Conservation (phyloP, 257 asterid genomes). For the Parsonsia alboflavescens region DNA sequence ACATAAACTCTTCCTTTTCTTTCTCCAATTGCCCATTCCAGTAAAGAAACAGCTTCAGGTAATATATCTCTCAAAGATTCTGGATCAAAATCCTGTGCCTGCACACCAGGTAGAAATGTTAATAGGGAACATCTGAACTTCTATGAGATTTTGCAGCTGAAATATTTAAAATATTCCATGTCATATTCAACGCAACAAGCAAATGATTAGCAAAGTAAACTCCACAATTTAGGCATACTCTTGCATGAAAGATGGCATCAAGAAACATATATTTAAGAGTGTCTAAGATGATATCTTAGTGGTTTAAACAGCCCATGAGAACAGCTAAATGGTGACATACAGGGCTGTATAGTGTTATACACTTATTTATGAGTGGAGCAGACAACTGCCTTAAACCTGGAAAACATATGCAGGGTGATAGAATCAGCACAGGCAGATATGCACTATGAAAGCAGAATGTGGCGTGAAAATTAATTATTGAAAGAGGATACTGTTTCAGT, state of each 20-base stretch:
- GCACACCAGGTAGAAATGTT: constrained; percentile 14
- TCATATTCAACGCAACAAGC: background rate
- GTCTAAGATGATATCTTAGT: background rate
- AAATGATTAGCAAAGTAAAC: background rate
- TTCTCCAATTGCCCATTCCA: constrained; percentile 74
- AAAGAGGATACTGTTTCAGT: background rate
- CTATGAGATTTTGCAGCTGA: background rate
- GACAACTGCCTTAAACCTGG: background rate
- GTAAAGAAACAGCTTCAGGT: constrained; percentile 68
- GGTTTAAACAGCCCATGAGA: background rate
- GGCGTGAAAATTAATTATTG: background rate
- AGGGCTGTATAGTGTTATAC: background rate
- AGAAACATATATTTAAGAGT: background rate
- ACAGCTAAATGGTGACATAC: background rate
- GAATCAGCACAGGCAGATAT: background rate
- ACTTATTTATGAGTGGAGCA: background rate
- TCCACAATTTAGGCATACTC: background rate
- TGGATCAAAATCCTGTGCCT: constrained; percentile 96
- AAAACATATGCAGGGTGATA: background rate
- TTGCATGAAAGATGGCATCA: background rate
- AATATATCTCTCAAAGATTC: constrained; percentile 73
- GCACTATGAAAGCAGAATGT: background rate
- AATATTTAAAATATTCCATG: background rate
- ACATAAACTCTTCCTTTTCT: constrained; percentile 78
- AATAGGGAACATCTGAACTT: constrained; percentile 2